phyloP scores from a whole-genome alignment of 2,329 filamentous ascomycete genomes.

The Plectosphaerella cucumerina region DNA sequence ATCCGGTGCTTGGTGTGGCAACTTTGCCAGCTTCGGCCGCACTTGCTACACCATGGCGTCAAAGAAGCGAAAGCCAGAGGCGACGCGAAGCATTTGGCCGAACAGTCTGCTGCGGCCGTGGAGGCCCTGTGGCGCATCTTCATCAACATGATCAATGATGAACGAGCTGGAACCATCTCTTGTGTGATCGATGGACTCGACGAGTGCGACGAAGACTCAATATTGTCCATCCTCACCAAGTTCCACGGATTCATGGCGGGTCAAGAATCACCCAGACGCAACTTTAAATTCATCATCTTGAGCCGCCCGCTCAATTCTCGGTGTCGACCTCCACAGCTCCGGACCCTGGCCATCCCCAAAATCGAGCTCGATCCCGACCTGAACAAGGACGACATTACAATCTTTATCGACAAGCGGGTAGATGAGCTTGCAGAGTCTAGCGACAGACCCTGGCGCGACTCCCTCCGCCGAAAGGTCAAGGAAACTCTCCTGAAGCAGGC shows the following conservation, averaged over 20 bases:
- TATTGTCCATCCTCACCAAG: not conserved
- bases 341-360: not conserved
- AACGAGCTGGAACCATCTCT: not conserved
- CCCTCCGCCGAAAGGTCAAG: not conserved
- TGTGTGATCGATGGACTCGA: constrained; percentile 16
- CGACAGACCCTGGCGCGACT: too few species aligned
- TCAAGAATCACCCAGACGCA: not conserved
- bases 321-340: too few species aligned
- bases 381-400: constrained; percentile 18
- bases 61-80: too few species aligned
- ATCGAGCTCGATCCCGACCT: constrained; percentile 6
- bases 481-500: not conserved
- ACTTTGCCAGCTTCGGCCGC: not conserved
- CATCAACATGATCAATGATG: not conserved
- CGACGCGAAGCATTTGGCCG: not conserved
- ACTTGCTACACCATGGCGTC: not conserved
- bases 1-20: not conserved
- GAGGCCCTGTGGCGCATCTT: not conserved
- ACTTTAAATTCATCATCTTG: not conserved
- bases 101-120: not conserved
- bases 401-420: constrained; percentile 17
- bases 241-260: not conserved
- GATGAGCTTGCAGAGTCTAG: not conserved
- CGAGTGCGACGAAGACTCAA: constrained; percentile 3
- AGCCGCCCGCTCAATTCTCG: not conserved